A percentile compares a stretch with the other conserved stretches of the same genome.
These are phyloP conservation scores for Yarrowia sp. DNA, from an alignment of 805 yeast species.

Conservation along the genomic window DNA sequence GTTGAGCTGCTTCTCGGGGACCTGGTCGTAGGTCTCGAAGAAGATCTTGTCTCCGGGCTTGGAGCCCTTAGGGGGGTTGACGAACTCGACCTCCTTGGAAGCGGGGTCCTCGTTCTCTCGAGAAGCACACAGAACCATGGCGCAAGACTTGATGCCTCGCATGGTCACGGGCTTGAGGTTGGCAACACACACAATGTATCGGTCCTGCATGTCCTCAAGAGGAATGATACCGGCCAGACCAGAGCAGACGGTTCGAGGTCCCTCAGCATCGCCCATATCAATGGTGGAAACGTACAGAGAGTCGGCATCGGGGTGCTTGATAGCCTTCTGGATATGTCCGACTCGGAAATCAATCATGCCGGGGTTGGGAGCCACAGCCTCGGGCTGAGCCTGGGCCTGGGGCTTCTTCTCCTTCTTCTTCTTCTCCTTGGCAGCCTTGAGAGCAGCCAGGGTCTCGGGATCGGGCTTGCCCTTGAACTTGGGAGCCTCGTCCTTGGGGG, in stretches of 20 bases:
- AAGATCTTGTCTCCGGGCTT: slow-evolving; percentile 95
- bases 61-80: slow-evolving; percentile 89
- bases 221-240: slow-evolving; percentile 90
- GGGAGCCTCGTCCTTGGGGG: slow-evolving; percentile 40
- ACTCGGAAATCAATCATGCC: slow-evolving; percentile 88
- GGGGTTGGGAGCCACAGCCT: slow-evolving; percentile 67
- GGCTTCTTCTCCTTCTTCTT: slow-evolving; percentile 51
- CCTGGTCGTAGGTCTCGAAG: slow-evolving; percentile 86
- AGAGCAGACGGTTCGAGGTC: slow-evolving; percentile 97
- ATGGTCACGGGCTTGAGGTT: slow-evolving; percentile 96
- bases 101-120: slow-evolving; percentile 49
- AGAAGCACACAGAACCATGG: slow-evolving; percentile 92
- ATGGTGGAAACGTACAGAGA: slow-evolving; percentile 94
- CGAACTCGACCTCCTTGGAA: slow-evolving; percentile 68
- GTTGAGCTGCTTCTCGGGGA: slow-evolving; percentile 87
- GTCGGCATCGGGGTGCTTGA: slow-evolving; percentile 98
- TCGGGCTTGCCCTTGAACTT: slow-evolving; percentile 49
- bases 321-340: slow-evolving; percentile 94
- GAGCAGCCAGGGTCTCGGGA: slow-evolving; percentile 41
- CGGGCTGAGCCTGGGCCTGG: slow-evolving; percentile 49
- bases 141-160: slow-evolving; percentile 95
- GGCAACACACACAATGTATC: slow-evolving; percentile 86
- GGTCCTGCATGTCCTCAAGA: slow-evolving; percentile 92
- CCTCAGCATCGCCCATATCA: slow-evolving; percentile 92
- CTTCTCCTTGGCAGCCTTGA: slow-evolving; percentile 33